Percentiles rank a stretch among this genome's conserved stretches.
Conservation (phyloP, 2,329 filamentous ascomycete species). For the Tympanopsis confertula region DNA sequence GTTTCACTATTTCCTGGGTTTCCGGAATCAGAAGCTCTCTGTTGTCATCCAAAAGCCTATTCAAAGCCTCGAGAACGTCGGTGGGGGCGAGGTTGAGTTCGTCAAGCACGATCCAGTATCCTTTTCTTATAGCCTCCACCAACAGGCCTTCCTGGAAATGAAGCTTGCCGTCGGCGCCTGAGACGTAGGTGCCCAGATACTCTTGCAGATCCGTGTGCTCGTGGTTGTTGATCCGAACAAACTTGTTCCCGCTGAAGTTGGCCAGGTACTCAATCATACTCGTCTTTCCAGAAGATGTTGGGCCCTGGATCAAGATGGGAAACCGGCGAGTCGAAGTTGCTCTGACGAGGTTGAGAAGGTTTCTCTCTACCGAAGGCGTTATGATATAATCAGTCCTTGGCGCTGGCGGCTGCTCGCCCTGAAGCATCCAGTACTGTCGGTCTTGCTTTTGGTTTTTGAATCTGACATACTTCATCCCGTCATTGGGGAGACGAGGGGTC, state of each 20-base stretch:
- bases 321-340: constrained; percentile 86
- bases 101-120: constrained; percentile 96
- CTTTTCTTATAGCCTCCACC: constrained; percentile 81
- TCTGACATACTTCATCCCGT: constrained; percentile 68
- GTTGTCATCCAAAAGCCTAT: constrained; percentile 91
- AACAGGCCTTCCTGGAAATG: constrained; percentile 87
- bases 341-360: constrained; percentile 85
- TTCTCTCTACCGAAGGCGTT: constrained; percentile 87
- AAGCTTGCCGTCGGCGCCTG: constrained; percentile 71
- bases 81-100: constrained; percentile 95
- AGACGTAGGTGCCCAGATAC: constrained; percentile 89
- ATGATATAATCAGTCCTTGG: constrained; percentile 87
- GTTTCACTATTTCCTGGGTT: constrained; percentile 84
- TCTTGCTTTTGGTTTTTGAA: constrained; percentile 55
- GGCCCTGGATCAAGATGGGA: constrained; percentile 88
- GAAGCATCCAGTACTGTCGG: constrained; percentile 79
- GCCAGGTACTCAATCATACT: constrained; percentile 99
- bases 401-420: constrained; percentile 55
- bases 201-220: constrained; percentile 98
- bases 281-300: constrained; percentile 94
- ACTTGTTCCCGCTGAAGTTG: constrained; percentile 92
- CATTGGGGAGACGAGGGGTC: constrained; percentile 64
- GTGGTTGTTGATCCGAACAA: constrained; percentile 98
- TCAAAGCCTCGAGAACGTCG: constrained; percentile 90
- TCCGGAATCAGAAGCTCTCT: constrained; percentile 90